Percentiles rank a stretch among this genome's conserved stretches.
Evolutionary conservation across 2,329 filamentous ascomycete species (phyloP).

Genomic region (Trichoderma afroharzianum): DNA sequence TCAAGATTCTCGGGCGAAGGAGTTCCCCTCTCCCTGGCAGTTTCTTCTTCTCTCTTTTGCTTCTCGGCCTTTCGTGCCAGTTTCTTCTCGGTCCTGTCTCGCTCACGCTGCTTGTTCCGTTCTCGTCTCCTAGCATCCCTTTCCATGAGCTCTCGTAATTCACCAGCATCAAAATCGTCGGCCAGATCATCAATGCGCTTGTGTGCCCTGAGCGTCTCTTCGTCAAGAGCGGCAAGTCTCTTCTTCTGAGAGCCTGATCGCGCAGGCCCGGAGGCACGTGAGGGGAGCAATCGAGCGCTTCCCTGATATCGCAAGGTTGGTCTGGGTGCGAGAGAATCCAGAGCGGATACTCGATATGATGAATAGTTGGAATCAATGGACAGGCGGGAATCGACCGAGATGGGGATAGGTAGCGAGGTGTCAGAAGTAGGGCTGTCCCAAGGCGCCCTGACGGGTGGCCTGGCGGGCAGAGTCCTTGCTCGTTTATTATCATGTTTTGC

Average conservation of each 20-base stretch:
- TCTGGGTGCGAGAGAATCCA: conserved; percentile 79
- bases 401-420: conserved; percentile 68
- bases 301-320: conserved; percentile 76
- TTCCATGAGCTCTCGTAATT: conserved; percentile 84
- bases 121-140: conserved; percentile 78
- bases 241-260: conserved; percentile 50
- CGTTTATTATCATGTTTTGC: conserved; percentile 61
- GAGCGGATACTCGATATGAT: conserved; percentile 74
- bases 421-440: conserved; percentile 65
- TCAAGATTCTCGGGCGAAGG: conserved; percentile 56
- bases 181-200: conserved; percentile 69
- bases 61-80: conserved; percentile 65
- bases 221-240: conserved; percentile 54
- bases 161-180: conserved; percentile 79
- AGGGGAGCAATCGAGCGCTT: conserved; percentile 55
- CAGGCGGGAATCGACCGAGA: conserved; percentile 72
- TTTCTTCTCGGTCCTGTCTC: conserved; percentile 62
- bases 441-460: conserved; percentile 47
- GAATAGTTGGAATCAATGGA: conserved; percentile 68
- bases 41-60: conserved; percentile 56
- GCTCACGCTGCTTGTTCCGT: conserved; percentile 65
- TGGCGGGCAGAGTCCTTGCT: conserved; percentile 50
- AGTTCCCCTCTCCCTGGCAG: conserved; percentile 48
- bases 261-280: conserved; percentile 43
- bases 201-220: conserved; percentile 58